phyloP scores from a whole-genome alignment of 257 asterid genomes.

The Salvia miltiorrhiza region DNA sequence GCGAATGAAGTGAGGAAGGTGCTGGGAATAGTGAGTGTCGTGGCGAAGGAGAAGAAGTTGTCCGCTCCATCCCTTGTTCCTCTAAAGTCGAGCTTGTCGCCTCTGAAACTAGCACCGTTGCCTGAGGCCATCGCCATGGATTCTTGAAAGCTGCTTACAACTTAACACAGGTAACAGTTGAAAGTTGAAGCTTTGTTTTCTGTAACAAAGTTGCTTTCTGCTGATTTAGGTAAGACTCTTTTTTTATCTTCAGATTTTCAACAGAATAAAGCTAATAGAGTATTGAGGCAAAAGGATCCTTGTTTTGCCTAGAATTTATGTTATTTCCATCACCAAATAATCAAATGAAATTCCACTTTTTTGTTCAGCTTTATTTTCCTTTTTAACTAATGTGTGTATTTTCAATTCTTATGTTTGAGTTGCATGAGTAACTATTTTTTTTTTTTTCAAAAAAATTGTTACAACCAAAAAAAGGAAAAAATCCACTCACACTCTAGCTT shows the following conservation, averaged over 20 bases:
- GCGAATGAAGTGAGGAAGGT: slow-evolving; percentile 83
- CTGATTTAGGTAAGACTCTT: background rate
- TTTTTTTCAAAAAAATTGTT: too few species aligned
- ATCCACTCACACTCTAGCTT: too few species aligned
- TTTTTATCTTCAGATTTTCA: background rate
- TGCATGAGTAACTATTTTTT: background rate
- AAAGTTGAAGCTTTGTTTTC: background rate
- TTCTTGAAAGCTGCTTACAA: slow-evolving; percentile 25
- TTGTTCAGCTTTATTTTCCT: background rate
- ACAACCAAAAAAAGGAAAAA: too few species aligned
- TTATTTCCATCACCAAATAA: background rate
- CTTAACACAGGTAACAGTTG: background rate
- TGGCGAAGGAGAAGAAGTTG: slow-evolving; percentile 42
- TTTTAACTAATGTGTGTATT: background rate
- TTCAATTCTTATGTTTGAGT: background rate
- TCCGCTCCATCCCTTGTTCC: slow-evolving; percentile 30
- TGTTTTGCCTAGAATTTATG: background rate
- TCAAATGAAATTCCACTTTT: background rate
- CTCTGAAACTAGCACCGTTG: slow-evolving; percentile 39
- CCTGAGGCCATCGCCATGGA: slow-evolving; percentile 56
- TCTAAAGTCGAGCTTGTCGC: slow-evolving; percentile 40
- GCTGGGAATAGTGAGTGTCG: slow-evolving; percentile 35
- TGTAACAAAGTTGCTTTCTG: background rate
- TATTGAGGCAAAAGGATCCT: background rate
- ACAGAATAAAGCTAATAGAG: background rate